phyloP scores from a whole-genome alignment of 1,139 yeast genomes.

The Pneumocystis sp. region DNA sequence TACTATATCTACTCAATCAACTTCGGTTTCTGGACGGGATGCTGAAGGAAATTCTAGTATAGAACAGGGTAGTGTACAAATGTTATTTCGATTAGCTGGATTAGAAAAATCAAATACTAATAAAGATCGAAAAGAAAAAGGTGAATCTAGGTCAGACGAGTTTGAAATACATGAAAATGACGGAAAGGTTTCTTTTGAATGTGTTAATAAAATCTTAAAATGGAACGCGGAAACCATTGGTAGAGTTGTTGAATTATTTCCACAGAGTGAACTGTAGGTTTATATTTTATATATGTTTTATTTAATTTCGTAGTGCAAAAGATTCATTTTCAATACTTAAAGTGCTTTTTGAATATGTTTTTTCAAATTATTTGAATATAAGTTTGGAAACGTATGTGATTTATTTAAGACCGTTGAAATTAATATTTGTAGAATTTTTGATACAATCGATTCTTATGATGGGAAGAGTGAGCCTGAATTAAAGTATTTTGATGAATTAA shows the following conservation, averaged over 20 bases:
- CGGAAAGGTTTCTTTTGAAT: conserved; percentile 17
- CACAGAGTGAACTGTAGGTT: conserved; percentile 33
- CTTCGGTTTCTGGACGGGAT: background rate
- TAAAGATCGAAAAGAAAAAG: conserved; percentile 15
- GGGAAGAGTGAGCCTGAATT: conserved; percentile 28
- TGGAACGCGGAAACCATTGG: conserved; percentile 69
- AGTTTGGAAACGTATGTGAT: conserved; percentile 39
- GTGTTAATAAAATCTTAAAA: conserved; percentile 51
- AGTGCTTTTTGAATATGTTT: conserved; percentile 52
- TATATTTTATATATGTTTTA: background rate
- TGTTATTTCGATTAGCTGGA: conserved; percentile 10
- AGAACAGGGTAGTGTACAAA: conserved; percentile 5
- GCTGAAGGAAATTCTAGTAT: background rate
- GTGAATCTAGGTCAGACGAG: conserved; percentile 1
- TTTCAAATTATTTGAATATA: conserved; percentile 57
- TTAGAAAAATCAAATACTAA: conserved; percentile 15
- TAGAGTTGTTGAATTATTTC: conserved; percentile 59
- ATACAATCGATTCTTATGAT: conserved; percentile 30
- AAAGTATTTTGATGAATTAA: conserved; percentile 37
- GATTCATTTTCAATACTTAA: conserved; percentile 55
- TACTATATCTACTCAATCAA: background rate
- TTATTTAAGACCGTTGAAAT: background rate
- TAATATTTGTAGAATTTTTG: conserved; percentile 31
- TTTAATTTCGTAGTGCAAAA: conserved; percentile 26
- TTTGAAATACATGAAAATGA: conserved; percentile 6